Percentiles rank a stretch among this genome's conserved stretches.
These are phyloP conservation scores for Termitomyces sp. DNA, from an alignment of 768 basidiomycete species.

Conservation along the genomic window DNA sequence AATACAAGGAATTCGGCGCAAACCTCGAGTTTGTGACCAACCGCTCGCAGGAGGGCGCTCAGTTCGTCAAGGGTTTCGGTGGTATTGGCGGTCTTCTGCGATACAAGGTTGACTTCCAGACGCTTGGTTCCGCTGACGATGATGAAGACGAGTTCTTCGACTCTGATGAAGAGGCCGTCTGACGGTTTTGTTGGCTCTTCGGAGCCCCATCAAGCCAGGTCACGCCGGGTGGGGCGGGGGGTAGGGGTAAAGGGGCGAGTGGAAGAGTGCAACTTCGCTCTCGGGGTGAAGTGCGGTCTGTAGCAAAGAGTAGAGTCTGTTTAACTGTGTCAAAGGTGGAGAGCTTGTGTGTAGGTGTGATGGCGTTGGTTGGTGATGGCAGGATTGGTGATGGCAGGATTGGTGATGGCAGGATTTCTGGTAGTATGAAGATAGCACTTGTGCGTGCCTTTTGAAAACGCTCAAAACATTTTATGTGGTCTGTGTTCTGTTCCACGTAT, in stretches of 20 bases:
- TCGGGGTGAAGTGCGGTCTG: not conserved
- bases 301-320: not conserved
- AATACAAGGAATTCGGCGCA: slow-evolving; percentile 97
- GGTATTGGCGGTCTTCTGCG: slow-evolving; percentile 93
- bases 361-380: not conserved
- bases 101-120: slow-evolving; percentile 96
- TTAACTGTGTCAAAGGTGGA: not conserved
- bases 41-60: slow-evolving; percentile 93
- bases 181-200: slow-evolving; percentile 82
- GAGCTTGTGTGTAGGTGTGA: not conserved
- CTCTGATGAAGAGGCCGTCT: slow-evolving; percentile 70
- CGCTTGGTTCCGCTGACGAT: slow-evolving; percentile 68
- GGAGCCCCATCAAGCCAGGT: slow-evolving; percentile 69
- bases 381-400: not conserved
- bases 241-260: slow-evolving; percentile 20
- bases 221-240: slow-evolving; percentile 64
- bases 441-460: slow-evolving; percentile 5
- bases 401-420: slow-evolving; percentile 5
- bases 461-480: slow-evolving; percentile 1
- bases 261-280: not conserved
- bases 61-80: slow-evolving; percentile 98
- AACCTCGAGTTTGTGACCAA: slow-evolving; percentile 95
- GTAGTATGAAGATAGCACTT: slow-evolving; percentile 4
- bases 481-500: not conserved
- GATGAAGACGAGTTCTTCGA: slow-evolving; percentile 87